Evolutionary conservation across 805 yeast genomes (phyloP).

Genomic region (Scheffersomyces ergatensis): DNA sequence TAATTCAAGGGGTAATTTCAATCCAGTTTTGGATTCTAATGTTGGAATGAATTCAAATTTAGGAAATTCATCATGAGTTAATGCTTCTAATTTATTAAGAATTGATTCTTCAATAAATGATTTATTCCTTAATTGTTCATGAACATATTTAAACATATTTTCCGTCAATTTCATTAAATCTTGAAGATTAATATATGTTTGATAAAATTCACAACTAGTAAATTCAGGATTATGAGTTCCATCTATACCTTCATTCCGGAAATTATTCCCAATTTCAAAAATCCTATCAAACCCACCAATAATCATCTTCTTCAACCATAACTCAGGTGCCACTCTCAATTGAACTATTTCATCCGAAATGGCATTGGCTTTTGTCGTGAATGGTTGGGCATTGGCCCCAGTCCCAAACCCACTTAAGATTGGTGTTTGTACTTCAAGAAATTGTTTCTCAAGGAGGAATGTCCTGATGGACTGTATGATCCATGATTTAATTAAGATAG

Average conservation of each 20-base stretch:
- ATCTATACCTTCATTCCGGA: slow-evolving; percentile 92
- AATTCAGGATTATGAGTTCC: slow-evolving; percentile 94
- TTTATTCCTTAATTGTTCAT: slow-evolving; percentile 20
- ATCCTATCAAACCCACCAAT: slow-evolving; percentile 84
- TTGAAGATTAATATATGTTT: slow-evolving; percentile 62
- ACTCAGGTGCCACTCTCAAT: slow-evolving; percentile 89
- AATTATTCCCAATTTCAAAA: slow-evolving; percentile 81
- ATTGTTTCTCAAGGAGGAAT: slow-evolving; percentile 54
- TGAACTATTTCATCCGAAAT: slow-evolving; percentile 40
- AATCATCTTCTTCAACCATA: slow-evolving; percentile 84
- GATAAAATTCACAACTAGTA: slow-evolving; percentile 86
- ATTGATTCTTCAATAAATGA: not conserved
- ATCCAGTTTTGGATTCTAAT: slow-evolving; percentile 53
- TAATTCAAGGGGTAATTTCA: slow-evolving; percentile 44
- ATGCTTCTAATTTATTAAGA: not conserved
- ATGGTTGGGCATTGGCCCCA: slow-evolving; percentile 95
- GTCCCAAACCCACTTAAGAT: slow-evolving; percentile 68
- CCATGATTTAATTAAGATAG: slow-evolving; percentile 50
- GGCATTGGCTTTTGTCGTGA: slow-evolving; percentile 45
- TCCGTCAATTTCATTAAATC: slow-evolving; percentile 69
- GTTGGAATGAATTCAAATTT: slow-evolving; percentile 66
- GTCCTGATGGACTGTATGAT: slow-evolving; percentile 54
- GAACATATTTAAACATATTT: slow-evolving; percentile 45
- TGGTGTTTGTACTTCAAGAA: slow-evolving; percentile 89
- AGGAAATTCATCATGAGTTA: slow-evolving; percentile 9